phyloP scores from a whole-genome alignment of 257 asterid species.

The Penstemon eatonii region DNA sequence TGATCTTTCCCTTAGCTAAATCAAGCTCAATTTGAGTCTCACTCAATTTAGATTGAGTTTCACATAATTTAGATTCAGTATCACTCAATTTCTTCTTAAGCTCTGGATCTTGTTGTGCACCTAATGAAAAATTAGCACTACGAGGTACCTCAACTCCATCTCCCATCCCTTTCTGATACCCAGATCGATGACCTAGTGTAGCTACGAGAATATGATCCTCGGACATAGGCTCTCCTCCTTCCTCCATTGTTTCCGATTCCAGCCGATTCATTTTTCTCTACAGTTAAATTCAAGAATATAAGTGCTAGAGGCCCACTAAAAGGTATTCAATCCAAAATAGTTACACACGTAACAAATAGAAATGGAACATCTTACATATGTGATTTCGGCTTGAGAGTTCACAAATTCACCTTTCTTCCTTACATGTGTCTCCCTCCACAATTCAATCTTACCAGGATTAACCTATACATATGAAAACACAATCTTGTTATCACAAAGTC shows the following conservation, averaged over 20 bases:
- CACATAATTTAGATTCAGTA: no score
- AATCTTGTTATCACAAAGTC: background rate
- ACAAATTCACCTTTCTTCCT: background rate
- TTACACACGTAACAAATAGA: no score
- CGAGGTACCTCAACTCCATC: background rate
- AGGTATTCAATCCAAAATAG: no score
- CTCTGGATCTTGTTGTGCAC: no score
- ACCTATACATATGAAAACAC: background rate
- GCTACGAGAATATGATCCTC: background rate
- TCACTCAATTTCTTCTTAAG: no score
- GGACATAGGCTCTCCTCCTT: background rate
- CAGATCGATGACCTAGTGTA: background rate
- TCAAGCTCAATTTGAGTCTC: no score
- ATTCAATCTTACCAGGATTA: background rate
- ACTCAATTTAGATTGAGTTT: no score
- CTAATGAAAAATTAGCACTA: background rate
- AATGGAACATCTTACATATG: background rate
- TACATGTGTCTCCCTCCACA: background rate
- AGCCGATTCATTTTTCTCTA: background rate
- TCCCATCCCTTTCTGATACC: conserved; percentile 3
- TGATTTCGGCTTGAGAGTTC: background rate
- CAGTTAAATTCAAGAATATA: background rate
- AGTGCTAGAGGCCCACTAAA: background rate
- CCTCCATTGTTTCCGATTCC: background rate
- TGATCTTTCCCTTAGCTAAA: no score